A percentile compares a stretch with the other conserved stretches of the same genome.
Conservation (phyloP, 108 stramenopile species). For the Asterionellopsis glacialis region DNA sequence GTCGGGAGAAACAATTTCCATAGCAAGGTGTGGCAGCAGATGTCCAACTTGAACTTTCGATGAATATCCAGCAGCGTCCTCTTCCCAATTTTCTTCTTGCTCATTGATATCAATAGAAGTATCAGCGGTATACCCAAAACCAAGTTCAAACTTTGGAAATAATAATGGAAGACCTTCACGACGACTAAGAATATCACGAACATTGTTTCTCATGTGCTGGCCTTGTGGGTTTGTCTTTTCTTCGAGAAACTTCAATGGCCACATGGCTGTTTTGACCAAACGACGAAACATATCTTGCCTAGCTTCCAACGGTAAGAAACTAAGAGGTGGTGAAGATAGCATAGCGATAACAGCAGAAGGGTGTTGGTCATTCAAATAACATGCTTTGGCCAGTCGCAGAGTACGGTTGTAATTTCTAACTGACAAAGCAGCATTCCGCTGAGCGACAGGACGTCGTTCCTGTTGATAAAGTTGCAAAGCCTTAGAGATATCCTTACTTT, state of each 20-base stretch:
- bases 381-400: slow-evolving; percentile 61
- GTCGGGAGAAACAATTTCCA: slow-evolving; percentile 15
- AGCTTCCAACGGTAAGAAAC: slow-evolving; percentile 39
- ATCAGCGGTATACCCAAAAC: slow-evolving; percentile 45
- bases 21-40: slow-evolving; percentile 54
- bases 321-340: slow-evolving; percentile 32
- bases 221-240: slow-evolving; percentile 27
- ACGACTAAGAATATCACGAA: slow-evolving; percentile 40
- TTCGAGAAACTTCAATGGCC: slow-evolving; percentile 46
- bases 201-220: slow-evolving; percentile 47
- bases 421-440: slow-evolving; percentile 80
- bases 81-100: not conserved
- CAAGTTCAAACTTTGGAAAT: slow-evolving; percentile 79
- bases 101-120: not conserved
- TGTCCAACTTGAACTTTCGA: slow-evolving; percentile 43
- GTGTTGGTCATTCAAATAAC: slow-evolving; percentile 72
- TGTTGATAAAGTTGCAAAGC: slow-evolving; percentile 36
- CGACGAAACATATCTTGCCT: slow-evolving; percentile 50
- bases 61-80: slow-evolving; percentile 37
- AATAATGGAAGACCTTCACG: slow-evolving; percentile 80
- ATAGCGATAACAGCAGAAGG: slow-evolving; percentile 47
- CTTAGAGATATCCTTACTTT: not conserved
- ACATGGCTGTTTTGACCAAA: slow-evolving; percentile 51
- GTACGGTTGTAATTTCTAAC: slow-evolving; percentile 85
- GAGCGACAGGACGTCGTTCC: slow-evolving; percentile 80